Conservation (phyloP, 768 basidiomycete species). For the Leccinum sublutescens region DNA sequence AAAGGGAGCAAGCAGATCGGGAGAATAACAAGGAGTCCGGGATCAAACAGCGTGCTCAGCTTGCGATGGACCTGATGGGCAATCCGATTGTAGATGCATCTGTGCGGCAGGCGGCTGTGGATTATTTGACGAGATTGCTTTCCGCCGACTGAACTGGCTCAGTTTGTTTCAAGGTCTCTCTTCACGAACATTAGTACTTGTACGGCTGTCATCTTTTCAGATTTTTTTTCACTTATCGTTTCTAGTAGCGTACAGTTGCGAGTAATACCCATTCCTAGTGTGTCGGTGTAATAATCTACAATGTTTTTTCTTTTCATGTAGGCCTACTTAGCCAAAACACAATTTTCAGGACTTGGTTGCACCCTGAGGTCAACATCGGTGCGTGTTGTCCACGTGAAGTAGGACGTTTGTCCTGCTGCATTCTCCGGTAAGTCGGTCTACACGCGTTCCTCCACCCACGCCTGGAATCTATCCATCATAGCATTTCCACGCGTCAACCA, state of each 20-base stretch:
- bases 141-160: conserved; percentile 30
- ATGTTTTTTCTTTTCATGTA: background rate
- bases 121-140: conserved; percentile 71
- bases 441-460: no score
- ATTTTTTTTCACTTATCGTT: background rate
- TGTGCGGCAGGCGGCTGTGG: conserved; percentile 64
- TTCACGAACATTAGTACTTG: background rate
- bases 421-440: background rate
- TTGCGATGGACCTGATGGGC: conserved; percentile 63
- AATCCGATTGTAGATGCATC: conserved; percentile 57
- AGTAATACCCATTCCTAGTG: conserved; percentile 8
- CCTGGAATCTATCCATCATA: background rate
- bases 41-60: conserved; percentile 60
- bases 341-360: background rate
- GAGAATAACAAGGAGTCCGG: conserved; percentile 52
- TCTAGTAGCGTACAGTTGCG: conserved; percentile 1
- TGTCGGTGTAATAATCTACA: background rate
- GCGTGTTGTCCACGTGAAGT: background rate
- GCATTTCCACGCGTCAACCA: background rate
- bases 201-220: background rate
- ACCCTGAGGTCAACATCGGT: background rate
- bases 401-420: background rate
- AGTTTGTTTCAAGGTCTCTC: conserved; percentile 10
- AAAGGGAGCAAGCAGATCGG: conserved; percentile 56
- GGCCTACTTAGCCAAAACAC: background rate